These are phyloP conservation scores for Stentor roeselii DNA, from an alignment of 73 alveolate species.

Conservation along the genomic window DNA sequence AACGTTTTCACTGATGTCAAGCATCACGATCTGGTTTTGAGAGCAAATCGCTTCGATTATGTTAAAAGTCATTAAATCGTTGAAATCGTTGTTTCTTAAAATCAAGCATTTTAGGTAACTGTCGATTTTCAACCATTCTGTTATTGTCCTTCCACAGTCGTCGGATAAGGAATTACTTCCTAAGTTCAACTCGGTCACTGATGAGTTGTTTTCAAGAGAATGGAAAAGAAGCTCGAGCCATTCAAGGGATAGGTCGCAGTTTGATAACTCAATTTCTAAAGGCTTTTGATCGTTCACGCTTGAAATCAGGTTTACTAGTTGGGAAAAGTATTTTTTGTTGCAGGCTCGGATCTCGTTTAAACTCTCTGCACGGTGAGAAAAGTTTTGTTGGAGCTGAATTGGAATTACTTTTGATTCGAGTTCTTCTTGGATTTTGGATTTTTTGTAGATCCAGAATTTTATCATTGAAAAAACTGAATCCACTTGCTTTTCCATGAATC, in stretches of 20 bases:
- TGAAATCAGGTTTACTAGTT: background rate
- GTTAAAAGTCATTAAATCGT: background rate
- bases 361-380: background rate
- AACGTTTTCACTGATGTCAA: conserved; percentile 4
- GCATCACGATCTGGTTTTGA: background rate
- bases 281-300: background rate
- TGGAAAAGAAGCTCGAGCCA: background rate
- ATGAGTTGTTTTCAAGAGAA: background rate
- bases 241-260: background rate
- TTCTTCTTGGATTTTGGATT: background rate
- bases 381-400: background rate
- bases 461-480: too few species aligned
- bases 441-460: background rate
- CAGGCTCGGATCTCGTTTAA: background rate
- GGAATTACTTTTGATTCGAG: background rate
- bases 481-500: too few species aligned
- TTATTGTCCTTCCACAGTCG: background rate
- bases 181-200: background rate
- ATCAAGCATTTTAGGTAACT: conserved; percentile 11
- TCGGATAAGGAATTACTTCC: conserved; percentile 12
- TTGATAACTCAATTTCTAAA: background rate
- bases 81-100: conserved; percentile 5
- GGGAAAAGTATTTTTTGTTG: background rate
- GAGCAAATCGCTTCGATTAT: background rate
- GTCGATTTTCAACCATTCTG: conserved; percentile 5